A percentile compares a stretch with the other conserved stretches of the same genome.
phyloP scores from a whole-genome alignment of 306 rosid species.

The Acacia crassicarpa region DNA sequence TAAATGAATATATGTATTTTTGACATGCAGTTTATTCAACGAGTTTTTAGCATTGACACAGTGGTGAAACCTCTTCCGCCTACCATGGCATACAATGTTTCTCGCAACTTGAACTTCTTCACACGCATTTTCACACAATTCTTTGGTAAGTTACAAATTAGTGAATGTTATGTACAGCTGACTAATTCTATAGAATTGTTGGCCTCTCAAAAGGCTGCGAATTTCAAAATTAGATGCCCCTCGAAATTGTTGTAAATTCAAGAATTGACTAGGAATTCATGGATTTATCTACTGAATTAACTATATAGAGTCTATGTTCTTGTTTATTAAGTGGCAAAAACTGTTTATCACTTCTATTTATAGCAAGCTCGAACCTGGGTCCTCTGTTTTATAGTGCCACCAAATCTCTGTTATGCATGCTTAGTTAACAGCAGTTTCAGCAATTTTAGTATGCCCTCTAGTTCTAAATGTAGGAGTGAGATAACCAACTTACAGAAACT shows the following conservation, averaged over 20 bases:
- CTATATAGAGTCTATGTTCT: not conserved
- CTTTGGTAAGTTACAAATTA: slow-evolving; percentile 62
- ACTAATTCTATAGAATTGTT: not conserved
- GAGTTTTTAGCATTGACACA: slow-evolving; percentile 89
- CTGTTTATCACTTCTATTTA: not conserved
- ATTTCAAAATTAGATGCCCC: not conserved
- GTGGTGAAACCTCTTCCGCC: slow-evolving; percentile 93
- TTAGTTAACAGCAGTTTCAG: not conserved
- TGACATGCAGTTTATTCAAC: slow-evolving; percentile 79
- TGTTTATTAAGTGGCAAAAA: not conserved
- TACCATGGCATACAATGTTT: slow-evolving; percentile 74
- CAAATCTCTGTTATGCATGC: not conserved
- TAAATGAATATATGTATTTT: not conserved
- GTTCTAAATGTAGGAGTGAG: no score
- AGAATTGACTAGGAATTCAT: not conserved
- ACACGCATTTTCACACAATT: slow-evolving; percentile 95
- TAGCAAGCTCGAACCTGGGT: not conserved
- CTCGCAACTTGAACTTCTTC: slow-evolving; percentile 96
- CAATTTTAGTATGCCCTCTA: not conserved
- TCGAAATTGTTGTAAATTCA: not conserved
- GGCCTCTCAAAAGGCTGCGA: not conserved
- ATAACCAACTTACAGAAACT: not conserved
- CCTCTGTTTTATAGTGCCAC: not conserved
- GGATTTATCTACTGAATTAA: not conserved
- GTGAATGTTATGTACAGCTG: not conserved